Conservation (phyloP, 208 protist genomes). For the Leishmania lainsoni region DNA sequence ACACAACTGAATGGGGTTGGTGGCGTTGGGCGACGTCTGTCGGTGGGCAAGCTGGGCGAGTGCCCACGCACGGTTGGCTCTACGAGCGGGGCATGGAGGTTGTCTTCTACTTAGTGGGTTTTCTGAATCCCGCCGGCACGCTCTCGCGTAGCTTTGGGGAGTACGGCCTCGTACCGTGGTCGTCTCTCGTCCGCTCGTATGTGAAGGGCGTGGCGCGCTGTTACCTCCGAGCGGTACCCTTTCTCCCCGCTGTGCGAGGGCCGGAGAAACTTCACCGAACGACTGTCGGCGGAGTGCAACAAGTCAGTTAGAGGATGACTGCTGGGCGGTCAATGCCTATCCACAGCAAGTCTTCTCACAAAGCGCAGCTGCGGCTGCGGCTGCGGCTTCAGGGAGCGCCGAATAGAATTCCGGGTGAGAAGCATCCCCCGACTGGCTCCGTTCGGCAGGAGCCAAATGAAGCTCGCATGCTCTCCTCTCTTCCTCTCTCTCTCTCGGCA, state of each 20-base stretch:
- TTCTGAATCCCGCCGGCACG: not conserved
- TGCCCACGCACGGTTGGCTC: not conserved
- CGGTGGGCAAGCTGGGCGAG: not conserved
- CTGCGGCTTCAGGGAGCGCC: not conserved
- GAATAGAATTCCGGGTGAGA: not conserved
- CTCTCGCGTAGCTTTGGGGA: not conserved
- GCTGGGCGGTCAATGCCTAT: too few species aligned
- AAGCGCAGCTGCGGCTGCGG: not conserved
- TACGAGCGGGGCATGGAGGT: not conserved
- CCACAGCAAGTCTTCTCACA: not conserved
- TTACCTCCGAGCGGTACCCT: not conserved
- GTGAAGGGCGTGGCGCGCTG: not conserved
- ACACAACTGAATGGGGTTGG: too few species aligned
- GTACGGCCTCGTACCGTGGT: not conserved
- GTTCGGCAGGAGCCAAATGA: too few species aligned
- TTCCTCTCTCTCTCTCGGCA: not conserved
- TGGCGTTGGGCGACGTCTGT: too few species aligned
- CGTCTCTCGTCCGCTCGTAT: not conserved
- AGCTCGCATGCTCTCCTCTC: too few species aligned
- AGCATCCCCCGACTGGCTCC: not conserved
- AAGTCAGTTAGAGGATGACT: not conserved
- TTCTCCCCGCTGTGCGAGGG: not conserved
- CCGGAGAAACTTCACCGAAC: not conserved
- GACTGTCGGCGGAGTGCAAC: not conserved
- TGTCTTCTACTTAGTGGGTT: not conserved